Base-by-base conservation (phyloP, 805 yeast genomes). In the Scheffersomyces amazonensis region DNA sequence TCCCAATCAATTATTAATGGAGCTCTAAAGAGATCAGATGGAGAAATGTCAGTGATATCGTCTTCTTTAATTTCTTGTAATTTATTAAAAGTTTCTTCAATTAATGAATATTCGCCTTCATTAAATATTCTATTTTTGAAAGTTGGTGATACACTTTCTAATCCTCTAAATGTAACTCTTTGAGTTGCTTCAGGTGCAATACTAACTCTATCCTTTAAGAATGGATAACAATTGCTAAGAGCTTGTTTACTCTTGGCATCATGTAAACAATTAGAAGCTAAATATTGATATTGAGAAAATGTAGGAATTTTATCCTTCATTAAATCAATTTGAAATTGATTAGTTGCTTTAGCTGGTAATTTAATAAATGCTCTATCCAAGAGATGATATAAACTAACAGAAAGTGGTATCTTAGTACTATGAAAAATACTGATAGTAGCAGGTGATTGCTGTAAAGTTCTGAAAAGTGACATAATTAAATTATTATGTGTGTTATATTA, bases 1-100 rank as follows among this genome's bases (percentile, higher is more conserved):
- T 69, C 74, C 74, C 74, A 69, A 49, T 69, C 74, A 24, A 68
- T 60, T n/a, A 69, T 56, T 47, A 69, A 61, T 0, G 74, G 74
- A 2, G 73, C 64, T 35, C 43, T 42, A 51, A 69, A 69, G 9
- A 69, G 52, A 23, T 62, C 60, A 15, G 58, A 46, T 4, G 71
- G 62, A 36, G 55, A 54, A 27, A 56, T 50, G 5, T 55, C 59
- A 9, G 55, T 54, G 27, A 42, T 39, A 4, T 47, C 50, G 17
- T 57, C 56, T 8, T 50, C 49, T 15, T 53, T 50, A 5, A 28
- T 19, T 30, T 45, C 50, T 18, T 56, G 49, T 18, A 57, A 51
- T 22, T 42, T 42, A 16, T 54, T 48, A 47, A 66, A 69, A 1
- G 69, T 65, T 40, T 68, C 71, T 38, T 56, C 56, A 25, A 69